A percentile compares a stretch with the other conserved stretches of the same genome.
These are phyloP conservation scores for Metarhizium rileyi DNA, from an alignment of 2,329 filamentous ascomycete species.

Conservation along the genomic window DNA sequence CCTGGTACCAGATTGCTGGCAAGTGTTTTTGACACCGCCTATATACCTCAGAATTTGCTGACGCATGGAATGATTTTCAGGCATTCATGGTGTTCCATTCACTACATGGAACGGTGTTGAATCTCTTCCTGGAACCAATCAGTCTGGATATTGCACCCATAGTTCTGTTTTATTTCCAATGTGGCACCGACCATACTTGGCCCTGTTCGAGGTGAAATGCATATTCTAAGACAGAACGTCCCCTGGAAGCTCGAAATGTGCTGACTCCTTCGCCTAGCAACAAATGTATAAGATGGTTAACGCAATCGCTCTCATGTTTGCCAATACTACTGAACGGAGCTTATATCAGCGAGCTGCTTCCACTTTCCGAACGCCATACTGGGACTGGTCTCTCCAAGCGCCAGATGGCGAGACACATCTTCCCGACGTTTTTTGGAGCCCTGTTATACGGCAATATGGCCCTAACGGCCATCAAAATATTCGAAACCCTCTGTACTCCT, in stretches of 20 bases:
- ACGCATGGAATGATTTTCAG: constrained; percentile 27
- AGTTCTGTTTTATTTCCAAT: constrained; percentile 64
- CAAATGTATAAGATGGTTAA: constrained; percentile 26
- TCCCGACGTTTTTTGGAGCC: constrained; percentile 35
- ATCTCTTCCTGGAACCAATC: constrained; percentile 38
- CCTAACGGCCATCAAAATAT: constrained; percentile 47
- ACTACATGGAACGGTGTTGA: constrained; percentile 42
- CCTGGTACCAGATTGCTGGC: constrained; percentile 75
- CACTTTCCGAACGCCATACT: constrained; percentile 47
- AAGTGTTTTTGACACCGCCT: constrained; percentile 16
- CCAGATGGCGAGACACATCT: constrained; percentile 38
- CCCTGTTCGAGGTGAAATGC: constrained; percentile 41
- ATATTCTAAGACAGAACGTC: neutral
- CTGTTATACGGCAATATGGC: constrained; percentile 42
- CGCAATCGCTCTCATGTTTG: constrained; percentile 38
- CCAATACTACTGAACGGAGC: constrained; percentile 32
- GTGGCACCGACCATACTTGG: constrained; percentile 78
- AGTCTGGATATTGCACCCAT: constrained; percentile 68
- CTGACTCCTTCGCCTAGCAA: constrained; percentile 21
- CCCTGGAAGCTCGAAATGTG: neutral
- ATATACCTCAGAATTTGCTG: neutral
- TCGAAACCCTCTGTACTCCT: constrained; percentile 52
- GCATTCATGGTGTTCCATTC: constrained; percentile 71
- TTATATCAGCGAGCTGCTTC: constrained; percentile 41
- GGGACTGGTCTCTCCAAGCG: constrained; percentile 47